A percentile compares a stretch with the other conserved stretches of the same genome.
Conservation (phyloP, 2,329 filamentous ascomycete species). For the Rugonectria rugulosa region DNA sequence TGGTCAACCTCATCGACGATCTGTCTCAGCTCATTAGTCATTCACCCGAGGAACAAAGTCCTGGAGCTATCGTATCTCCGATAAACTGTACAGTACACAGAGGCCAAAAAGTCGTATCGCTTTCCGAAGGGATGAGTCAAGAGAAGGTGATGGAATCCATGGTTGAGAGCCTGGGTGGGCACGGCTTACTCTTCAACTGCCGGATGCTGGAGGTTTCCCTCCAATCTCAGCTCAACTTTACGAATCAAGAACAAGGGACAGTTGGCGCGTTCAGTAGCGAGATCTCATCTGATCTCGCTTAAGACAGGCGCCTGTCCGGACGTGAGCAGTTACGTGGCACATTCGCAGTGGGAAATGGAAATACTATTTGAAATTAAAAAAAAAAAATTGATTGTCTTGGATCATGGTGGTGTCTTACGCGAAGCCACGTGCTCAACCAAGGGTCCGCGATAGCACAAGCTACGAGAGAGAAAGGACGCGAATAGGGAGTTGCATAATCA, state of each 20-base stretch:
- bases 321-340: neutral
- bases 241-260: neutral
- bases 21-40: too few relatives aligned
- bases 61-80: too few relatives aligned
- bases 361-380: neutral
- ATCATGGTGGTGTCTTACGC: neutral
- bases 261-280: slow-evolving; percentile 6
- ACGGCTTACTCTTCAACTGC: neutral
- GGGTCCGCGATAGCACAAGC: too few relatives aligned
- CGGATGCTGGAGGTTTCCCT: slow-evolving; percentile 4
- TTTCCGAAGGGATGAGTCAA: too few relatives aligned
- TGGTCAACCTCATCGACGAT: too few relatives aligned
- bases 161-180: too few relatives aligned
- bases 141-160: neutral
- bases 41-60: too few relatives aligned
- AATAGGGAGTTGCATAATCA: too few relatives aligned
- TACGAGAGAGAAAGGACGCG: too few relatives aligned
- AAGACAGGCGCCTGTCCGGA: neutral
- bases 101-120: too few relatives aligned
- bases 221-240: neutral
- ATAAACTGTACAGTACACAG: too few relatives aligned
- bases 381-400: neutral
- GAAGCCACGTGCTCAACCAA: too few relatives aligned
- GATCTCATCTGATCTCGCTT: slow-evolving; percentile 14
- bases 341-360: neutral